Conservation (phyloP, 1,284 basidiomycete species). For the Fomitopsis pinicola region DNA sequence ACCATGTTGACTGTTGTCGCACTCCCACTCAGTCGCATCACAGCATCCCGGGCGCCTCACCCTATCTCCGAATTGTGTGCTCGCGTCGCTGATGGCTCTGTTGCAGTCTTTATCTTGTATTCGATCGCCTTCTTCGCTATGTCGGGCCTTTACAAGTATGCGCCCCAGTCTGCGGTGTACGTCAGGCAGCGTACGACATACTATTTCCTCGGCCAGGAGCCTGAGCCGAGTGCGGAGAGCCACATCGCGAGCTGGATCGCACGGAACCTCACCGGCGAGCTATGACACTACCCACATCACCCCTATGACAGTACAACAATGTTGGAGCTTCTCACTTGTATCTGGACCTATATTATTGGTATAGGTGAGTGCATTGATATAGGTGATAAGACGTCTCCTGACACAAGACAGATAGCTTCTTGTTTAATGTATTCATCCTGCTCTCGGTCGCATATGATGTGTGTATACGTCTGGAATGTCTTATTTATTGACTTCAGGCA, state of each 20-base stretch:
- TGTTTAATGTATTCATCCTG: not conserved
- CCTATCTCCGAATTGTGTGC: too few relatives aligned
- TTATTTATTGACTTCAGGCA: not conserved
- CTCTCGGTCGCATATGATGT: not conserved
- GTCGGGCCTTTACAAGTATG: conserved; percentile 29
- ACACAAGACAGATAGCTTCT: not conserved
- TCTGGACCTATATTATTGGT: not conserved
- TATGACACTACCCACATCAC: not conserved
- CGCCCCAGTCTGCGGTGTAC: conserved; percentile 33
- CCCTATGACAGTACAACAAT: not conserved
- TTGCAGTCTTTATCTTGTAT: conserved; percentile 29
- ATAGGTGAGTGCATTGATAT: not conserved
- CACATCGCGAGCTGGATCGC: conserved; percentile 1
- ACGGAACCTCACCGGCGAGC: conserved; percentile 3
- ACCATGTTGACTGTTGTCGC: not conserved
- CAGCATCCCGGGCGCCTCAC: too few relatives aligned
- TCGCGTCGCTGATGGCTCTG: not conserved
- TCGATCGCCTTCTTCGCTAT: conserved; percentile 26
- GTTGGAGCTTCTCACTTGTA: not conserved
- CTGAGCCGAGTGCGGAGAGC: not conserved
- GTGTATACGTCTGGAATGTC: not conserved
- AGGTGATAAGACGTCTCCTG: not conserved
- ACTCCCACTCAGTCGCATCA: too few relatives aligned
- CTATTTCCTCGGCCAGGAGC: conserved; percentile 32
- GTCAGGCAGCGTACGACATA: conserved; percentile 30